Evolutionary conservation across 768 basidiomycete genomes (phyloP), one percentile per base, ranked within the genome.

Genomic region (Boletus rufocinnamomeus): DNA sequence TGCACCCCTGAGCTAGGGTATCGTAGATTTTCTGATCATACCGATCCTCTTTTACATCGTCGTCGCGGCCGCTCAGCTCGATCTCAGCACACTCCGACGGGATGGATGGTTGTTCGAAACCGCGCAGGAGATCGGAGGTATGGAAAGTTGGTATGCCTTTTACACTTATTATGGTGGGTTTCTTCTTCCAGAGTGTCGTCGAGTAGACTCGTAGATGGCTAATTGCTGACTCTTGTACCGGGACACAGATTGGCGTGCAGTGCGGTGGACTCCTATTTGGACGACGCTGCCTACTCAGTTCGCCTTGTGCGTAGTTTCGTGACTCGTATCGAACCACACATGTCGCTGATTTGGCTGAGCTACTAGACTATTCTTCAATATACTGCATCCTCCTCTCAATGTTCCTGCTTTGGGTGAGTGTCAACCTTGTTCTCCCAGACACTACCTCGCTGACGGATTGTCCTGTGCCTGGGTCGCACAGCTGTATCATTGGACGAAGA

Each of bases 261-360:
- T 90, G 16, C 77, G 76, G 21, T 92, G 85, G 75, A 74, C 68
- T 5, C 84, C 88, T 0, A 77, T 99, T 34, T 88, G 88, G 85
- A 75, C 82, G 1, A 95, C 93, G 0, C 75, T 99, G 67, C 95
- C 96, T 4, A 98, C 95, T 1, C 96, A 98, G 69, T 84, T 98
- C 58, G 96, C 96, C 5, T 72, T 99, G 85, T 89, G 60, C 68
- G 91, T 75, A 65, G 70, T 54, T 63, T 46, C 59, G 70, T 37
- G 23, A 23, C 17, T 13, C 5, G 3, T 23, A 35, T 38, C 2
- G 21, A 14, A 8, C 5, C 21, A 25, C 2, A 6, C 44, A 6
- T 7, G 10, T 48, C 9, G 30, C 59, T 76, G 43, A 71, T 74
- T 52, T 70, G 72, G 19, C 67, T 69, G 14, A 48, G 27, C 28